phyloP scores from a whole-genome alignment of 2,329 filamentous ascomycete genomes.

The Botrytis paeoniae region DNA sequence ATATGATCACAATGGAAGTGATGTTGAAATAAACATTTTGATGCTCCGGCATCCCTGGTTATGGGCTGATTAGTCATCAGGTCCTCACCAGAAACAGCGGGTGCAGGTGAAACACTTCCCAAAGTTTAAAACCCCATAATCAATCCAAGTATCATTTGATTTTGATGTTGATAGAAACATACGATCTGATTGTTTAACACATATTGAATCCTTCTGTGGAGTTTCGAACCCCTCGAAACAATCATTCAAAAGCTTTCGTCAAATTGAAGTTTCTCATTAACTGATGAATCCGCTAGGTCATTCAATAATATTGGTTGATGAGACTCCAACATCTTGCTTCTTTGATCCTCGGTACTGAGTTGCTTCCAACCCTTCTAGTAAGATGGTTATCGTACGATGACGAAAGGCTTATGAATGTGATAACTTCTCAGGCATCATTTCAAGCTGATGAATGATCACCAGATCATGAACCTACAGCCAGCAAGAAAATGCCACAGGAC shows the following conservation, averaged over 20 bases:
- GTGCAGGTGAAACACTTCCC: not conserved
- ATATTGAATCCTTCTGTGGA: not conserved
- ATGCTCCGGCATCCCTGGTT: not conserved
- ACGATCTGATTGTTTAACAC: accelerated
- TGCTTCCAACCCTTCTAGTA: not conserved
- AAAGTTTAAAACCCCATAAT: not conserved
- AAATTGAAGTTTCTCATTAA: not conserved
- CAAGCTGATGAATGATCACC: not conserved
- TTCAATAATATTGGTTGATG: no score
- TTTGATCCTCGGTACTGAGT: accelerated
- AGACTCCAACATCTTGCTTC: not conserved
- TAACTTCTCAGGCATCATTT: not conserved
- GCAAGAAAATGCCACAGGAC: not conserved
- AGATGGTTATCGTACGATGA: not conserved
- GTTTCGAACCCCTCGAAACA: no score
- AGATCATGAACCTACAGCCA: not conserved
- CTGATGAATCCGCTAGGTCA: not conserved
- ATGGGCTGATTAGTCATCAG: not conserved
- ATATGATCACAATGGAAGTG: not conserved
- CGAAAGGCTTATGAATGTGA: not conserved
- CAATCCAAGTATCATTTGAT: not conserved
- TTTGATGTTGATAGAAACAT: not conserved
- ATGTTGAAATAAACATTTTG: not conserved
- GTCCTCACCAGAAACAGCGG: not conserved
- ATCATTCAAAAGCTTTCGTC: not conserved